Conservation (phyloP, 371 early-diverging fungal genomes). For the Nematocida sp. region DNA sequence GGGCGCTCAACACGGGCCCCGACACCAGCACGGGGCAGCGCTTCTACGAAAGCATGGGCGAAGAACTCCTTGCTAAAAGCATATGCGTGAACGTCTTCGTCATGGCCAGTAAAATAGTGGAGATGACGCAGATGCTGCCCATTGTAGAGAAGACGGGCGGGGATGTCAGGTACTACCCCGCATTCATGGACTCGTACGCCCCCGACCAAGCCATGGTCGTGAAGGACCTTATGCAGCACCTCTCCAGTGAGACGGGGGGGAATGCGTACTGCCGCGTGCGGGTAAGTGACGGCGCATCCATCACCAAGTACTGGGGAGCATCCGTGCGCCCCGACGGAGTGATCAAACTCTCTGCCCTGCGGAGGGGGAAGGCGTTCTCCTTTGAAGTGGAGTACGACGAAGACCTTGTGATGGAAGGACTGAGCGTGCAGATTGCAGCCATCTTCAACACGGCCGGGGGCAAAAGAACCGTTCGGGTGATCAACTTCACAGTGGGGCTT, state of each 20-base stretch:
- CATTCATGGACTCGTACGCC: slow-evolving; percentile 75
- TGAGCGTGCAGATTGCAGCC: slow-evolving; percentile 88
- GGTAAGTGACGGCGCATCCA: slow-evolving; percentile 70
- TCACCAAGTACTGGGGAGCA: slow-evolving; percentile 59
- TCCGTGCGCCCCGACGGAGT: slow-evolving; percentile 68
- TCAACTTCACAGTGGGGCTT: slow-evolving; percentile 73
- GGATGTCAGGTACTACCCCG: slow-evolving; percentile 81
- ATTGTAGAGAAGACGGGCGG: slow-evolving; percentile 83
- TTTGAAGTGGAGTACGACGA: slow-evolving; percentile 80
- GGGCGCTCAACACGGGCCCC: slow-evolving; percentile 7
- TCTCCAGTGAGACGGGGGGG: slow-evolving; percentile 75
- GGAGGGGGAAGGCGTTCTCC: slow-evolving; percentile 71
- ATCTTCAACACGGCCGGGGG: slow-evolving; percentile 72
- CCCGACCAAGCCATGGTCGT: slow-evolving; percentile 79
- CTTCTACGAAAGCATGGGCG: slow-evolving; percentile 85
- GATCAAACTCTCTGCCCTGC: slow-evolving; percentile 76
- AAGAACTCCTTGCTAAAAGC: slow-evolving; percentile 78
- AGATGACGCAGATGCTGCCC: slow-evolving; percentile 75
- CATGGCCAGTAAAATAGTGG: slow-evolving; percentile 77
- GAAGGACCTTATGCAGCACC: slow-evolving; percentile 74
- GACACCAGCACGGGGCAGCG: slow-evolving; percentile 7
- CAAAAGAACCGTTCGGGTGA: slow-evolving; percentile 84
- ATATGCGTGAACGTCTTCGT: slow-evolving; percentile 83
- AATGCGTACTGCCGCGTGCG: slow-evolving; percentile 90
- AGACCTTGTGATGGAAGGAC: slow-evolving; percentile 70